These are phyloP conservation scores for Chrysanthemum seticuspe DNA, from an alignment of 129 eudicot genomes.

Conservation along the genomic window DNA sequence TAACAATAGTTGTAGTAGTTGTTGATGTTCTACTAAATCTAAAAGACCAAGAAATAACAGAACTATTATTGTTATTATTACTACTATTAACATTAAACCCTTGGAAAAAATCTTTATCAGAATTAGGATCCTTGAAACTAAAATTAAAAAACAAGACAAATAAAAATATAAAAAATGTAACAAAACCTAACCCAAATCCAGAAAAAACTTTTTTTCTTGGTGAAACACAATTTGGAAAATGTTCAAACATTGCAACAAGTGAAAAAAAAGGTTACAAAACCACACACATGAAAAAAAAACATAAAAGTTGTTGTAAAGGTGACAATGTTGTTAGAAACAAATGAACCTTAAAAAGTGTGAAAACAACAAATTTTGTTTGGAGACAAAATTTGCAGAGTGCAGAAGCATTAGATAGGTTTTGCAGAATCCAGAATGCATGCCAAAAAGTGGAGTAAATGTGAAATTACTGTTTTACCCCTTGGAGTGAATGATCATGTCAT, in stretches of 20 bases:
- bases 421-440: conserved; percentile 31
- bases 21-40: conserved; percentile 28
- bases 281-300: conserved; percentile 19
- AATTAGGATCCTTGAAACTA: conserved; percentile 42
- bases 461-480: conserved; percentile 24
- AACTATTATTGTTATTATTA: conserved; percentile 33
- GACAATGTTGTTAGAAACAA: conserved; percentile 21
- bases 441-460: background rate
- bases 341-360: conserved; percentile 3
- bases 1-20: background rate
- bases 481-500: background rate
- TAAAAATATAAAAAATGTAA: conserved; percentile 39
- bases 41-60: conserved; percentile 52
- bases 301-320: background rate
- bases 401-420: conserved; percentile 30
- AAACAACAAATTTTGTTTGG: conserved; percentile 18
- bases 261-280: conserved; percentile 15
- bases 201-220: conserved; percentile 63
- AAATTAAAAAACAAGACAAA: conserved; percentile 40
- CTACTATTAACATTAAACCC: conserved; percentile 42
- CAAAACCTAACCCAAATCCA: conserved; percentile 56
- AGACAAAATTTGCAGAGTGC: conserved; percentile 27
- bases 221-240: conserved; percentile 44
- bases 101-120: conserved; percentile 43
- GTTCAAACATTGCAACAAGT: conserved; percentile 44